phyloP scores from a whole-genome alignment of 2,329 filamentous ascomycete species.

The Aspergillus sp. region DNA sequence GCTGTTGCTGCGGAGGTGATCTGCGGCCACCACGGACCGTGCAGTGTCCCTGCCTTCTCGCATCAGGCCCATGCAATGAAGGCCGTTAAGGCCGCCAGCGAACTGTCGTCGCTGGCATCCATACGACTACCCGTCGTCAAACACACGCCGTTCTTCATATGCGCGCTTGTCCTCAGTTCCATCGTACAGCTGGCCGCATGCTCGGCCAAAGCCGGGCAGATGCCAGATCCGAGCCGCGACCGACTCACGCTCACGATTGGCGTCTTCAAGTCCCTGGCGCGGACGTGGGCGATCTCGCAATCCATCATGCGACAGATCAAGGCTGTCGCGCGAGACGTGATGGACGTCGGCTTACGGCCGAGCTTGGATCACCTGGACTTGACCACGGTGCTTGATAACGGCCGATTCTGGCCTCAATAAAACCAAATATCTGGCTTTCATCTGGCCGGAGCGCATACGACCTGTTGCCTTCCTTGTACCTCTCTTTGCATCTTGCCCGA shows the following conservation, averaged over 20 bases:
- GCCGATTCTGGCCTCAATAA: constrained; percentile 25
- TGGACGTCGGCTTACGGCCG: constrained; percentile 33
- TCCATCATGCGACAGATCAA: constrained; percentile 64
- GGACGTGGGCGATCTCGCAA: constrained; percentile 63
- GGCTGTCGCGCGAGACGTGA: constrained; percentile 68
- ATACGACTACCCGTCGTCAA: constrained; percentile 48
- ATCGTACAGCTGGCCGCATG: constrained; percentile 77
- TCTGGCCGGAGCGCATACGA: too few species aligned
- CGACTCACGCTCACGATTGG: constrained; percentile 71
- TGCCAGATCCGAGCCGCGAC: constrained; percentile 52
- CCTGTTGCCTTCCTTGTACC: too few species aligned
- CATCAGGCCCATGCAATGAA: constrained; percentile 60
- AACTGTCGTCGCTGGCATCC: constrained; percentile 67
- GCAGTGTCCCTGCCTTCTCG: constrained; percentile 31
- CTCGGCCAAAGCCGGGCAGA: constrained; percentile 49
- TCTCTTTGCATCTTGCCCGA: too few species aligned
- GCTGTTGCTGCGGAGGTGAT: constrained; percentile 41
- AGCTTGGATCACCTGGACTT: constrained; percentile 27
- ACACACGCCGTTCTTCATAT: constrained; percentile 78
- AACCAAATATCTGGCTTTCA: too few species aligned
- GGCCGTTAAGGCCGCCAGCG: constrained; percentile 67
- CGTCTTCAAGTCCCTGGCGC: constrained; percentile 58
- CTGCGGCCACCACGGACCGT: constrained; percentile 31
- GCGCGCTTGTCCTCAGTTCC: constrained; percentile 66
- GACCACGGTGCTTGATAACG: constrained; percentile 23